Base-by-base conservation (phyloP, 2,329 filamentous ascomycete genomes). In the Fusarium chaquense region DNA sequence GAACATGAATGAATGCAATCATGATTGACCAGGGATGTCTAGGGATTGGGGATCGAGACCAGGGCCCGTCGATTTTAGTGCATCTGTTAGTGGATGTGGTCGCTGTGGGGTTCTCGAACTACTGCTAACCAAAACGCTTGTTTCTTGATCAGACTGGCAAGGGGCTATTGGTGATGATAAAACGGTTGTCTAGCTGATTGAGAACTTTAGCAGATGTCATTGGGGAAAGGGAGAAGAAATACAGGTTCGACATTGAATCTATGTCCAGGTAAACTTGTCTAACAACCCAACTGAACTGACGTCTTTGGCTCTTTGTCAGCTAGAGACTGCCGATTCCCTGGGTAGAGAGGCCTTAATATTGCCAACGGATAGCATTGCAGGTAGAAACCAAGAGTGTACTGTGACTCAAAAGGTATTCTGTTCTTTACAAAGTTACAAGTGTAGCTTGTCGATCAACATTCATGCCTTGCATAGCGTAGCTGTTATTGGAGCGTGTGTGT, bases 31-130 rank as follows among this genome's bases (percentile, higher is more conserved):
- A 36, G 67, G 62, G 55, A 44, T 33, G 33, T 18, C 30, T 46
- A 60, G 51, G 45, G 36, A 58, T 45, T 67, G 57, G 49, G 45
- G 67, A 67, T 70, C 67, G 53, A 45, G 53, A 62, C 55, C 55
- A 41, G 62, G 66, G 52, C 51, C 28, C 10, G 28, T 30, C 32
- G 30, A 24, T 22, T 55, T 67, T 62, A 67, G 57, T 57, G 51
- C 24, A 51, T 51, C 36, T 62, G 22, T 44, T 44, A 58, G 55
- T 71, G 67, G 67, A 61, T 56, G 30, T 47, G 24, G 26, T 49
- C 45, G 46, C 51, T 64, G 67, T 71, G 67, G 67, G 67, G 67
- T 71, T 54, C 58, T 54, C 62, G 28, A 70, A 70, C 44, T 41
- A 16, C 55, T 44, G 44, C 47, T 57, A 54, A 62, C 45, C n/a